Evolutionary conservation across 805 yeast species (phyloP).

Genomic region (Candida taoyuanica): DNA sequence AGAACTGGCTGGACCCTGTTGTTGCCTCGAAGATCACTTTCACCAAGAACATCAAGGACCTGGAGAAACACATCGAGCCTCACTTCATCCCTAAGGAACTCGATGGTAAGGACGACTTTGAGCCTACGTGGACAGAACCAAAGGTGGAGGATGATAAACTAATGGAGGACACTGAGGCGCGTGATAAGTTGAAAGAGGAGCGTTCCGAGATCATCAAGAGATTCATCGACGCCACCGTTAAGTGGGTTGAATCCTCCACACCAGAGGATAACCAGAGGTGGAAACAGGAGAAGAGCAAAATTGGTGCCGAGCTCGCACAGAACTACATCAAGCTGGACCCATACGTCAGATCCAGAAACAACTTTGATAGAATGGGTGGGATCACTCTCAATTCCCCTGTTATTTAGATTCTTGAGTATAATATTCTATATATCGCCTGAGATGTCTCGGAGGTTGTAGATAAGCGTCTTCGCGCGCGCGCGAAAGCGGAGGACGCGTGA

Average conservation of each 20-base stretch:
- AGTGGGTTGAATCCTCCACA: slow-evolving; percentile 70
- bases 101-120: slow-evolving; percentile 67
- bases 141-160: slow-evolving; percentile 51
- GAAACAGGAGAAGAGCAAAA: slow-evolving; percentile 47
- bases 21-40: slow-evolving; percentile 89
- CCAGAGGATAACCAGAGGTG: slow-evolving; percentile 44
- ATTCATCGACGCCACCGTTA: slow-evolving; percentile 61
- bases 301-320: slow-evolving; percentile 49
- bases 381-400: slow-evolving; percentile 10
- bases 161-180: slow-evolving; percentile 40
- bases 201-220: slow-evolving; percentile 49
- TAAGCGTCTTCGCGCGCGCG: too few relatives aligned
- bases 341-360: slow-evolving; percentile 71
- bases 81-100: slow-evolving; percentile 61
- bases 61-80: slow-evolving; percentile 55
- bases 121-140: slow-evolving; percentile 59
- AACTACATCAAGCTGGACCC: slow-evolving; percentile 76
- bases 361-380: slow-evolving; percentile 71
- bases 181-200: slow-evolving; percentile 41
- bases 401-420: too few relatives aligned
- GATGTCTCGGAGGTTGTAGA: too few relatives aligned
- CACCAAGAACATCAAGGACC: slow-evolving; percentile 65
- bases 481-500: too few relatives aligned
- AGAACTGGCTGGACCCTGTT: slow-evolving; percentile 94
- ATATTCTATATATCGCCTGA: too few relatives aligned